Base-by-base conservation (phyloP, 2,329 filamentous ascomycete species). In the Fusarium napiforme region DNA sequence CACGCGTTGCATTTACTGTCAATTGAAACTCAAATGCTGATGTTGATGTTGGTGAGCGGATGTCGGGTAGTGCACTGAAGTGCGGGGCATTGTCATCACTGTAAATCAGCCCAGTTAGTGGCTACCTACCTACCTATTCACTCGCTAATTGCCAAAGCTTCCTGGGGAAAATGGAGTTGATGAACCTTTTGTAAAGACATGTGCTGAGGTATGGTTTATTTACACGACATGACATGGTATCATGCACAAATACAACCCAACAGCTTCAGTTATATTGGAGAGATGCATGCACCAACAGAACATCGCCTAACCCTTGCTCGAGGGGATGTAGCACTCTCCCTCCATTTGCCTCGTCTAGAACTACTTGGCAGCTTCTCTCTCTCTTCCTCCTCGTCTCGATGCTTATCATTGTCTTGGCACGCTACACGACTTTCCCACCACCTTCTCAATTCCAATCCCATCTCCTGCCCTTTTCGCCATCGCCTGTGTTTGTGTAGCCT, bases 391-490 rank as follows among this genome's bases (percentile, higher is more conserved):
- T 56, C 28, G 60, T n/a, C 58, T 36, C 58, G 14, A 57, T 64
- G 58, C 63, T 64, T 69, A 72, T 74, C 62, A 47, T n/a, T 19
- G 49, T 69, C 71, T 74, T 74, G 71, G 71, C 71, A 69, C 45
- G 55, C 66, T 67, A 62, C 39, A 60, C 18, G 8, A 50, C 11
- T 23, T n/a, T n/a, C 43, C 40, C 36, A 45, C 43, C 49, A 52
- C 34, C 43, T 45, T 53, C 26, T 47, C 12, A n/a, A n/a, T 18
- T 23, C 42, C 52, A 19, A 36, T 36, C 16, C 26, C 26, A 57
- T 56, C 63, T 78, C 76, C 76, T 78, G 73, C 76, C 76, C 52
- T 50, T 77, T 78, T 76, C 34, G 76, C 73, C 57, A 58, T 75
- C 61, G 69, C 60, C 63, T 65, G 28, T 47, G 36, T 8, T 43